Base-by-base conservation (phyloP, 192 early-diverging fungal genomes). In the Dispira parvispora region DNA sequence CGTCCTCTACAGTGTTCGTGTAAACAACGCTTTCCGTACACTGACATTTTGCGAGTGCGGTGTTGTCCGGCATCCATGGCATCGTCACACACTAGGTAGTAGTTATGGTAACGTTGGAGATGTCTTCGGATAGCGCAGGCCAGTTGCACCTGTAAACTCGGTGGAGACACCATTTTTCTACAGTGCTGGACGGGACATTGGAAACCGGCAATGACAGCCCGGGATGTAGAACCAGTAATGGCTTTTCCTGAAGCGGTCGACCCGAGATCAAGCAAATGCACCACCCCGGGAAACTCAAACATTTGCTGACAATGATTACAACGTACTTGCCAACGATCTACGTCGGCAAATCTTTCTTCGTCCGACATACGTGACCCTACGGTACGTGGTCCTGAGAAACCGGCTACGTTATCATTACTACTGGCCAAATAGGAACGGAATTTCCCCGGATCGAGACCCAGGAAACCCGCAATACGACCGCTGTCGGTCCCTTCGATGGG, bases 401-500 rank as follows among this genome's bases (percentile, higher is more conserved):
- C 11, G 8, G 38, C 8, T 71, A 77, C 11, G 57, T 66, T 11
- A 13, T 65, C 11, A 16, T 25, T 46, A 20, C 67, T 46, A 13
- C 47, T 46, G 6, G 65, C 57, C 27, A 11, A 26, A 23, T 13
- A 49, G 20, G 54, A 13, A n/a, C 76, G 75, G 68, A 75, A 92
- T 58, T 86, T 85, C 23, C 69, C 50, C 13, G 82, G 66, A 63
- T 94, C 90, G 23, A 94, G 73, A 49, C 89, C 94, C 18, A 99
- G 77, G 65, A 82, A 88, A 38, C 86, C 84, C 1, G 96, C 91
- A 32, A 98, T 62, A 5, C 82, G 74, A 16, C 76, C 69, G 32
- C 79, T 72, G 61, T 95, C 87, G 0, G 90, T 94, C 50, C 84
- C 92, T 28, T 89, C 85, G 23, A 99, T 87, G 11, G 88, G 88